Base-by-base conservation (phyloP, 352 stramenopile genomes). In the Peronospora farinosa region DNA sequence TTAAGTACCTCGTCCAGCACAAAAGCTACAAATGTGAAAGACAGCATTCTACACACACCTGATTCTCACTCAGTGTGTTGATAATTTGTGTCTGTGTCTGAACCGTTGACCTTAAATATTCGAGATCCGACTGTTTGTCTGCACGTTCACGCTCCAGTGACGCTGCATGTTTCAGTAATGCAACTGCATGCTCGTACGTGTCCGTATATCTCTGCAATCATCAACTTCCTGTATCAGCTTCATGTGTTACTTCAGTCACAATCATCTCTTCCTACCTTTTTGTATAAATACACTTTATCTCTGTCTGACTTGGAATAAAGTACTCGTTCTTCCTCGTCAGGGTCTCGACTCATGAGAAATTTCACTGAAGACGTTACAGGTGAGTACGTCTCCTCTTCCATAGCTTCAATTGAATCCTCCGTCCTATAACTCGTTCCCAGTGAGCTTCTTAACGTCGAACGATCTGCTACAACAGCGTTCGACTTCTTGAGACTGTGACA, bases 221-320 rank as follows among this genome's bases (percentile, higher is more conserved):
- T 3, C 31, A 6, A 9, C 15, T 28, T n/a, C 3, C 35, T 19
- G 0, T 9, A 19, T 36, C 9, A 48, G 13, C 19, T 7, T 3
- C 10, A 43, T 19, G 19, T 21, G 19, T 21, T 21, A 21, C 19
- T 21, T 21, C 19, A 21, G 19, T 21, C 3, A 21, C 33, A 21
- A 0, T 12, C 13, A 30, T 11, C 5, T 5, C 11, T 32, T 28
- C 53, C 9, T 40, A 86, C 77, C 64, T 86, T 86, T 38, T 90
- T 88, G 74, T 86, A 90, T 36, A 90, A 51, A 40, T 68, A 84
- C 16, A 73, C 73, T 12, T 69, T 68, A 31, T 87, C 72, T 25
- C 51, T 71, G 31, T 85, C 76, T 12, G 74, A 85, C 56, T 82
- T 83, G 42, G 69, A 62, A 2, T 63, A 66, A 19, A 75, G 60